Evolutionary conservation across 805 yeast genomes (phyloP).

Genomic region (Diddensiella transvaalensis): DNA sequence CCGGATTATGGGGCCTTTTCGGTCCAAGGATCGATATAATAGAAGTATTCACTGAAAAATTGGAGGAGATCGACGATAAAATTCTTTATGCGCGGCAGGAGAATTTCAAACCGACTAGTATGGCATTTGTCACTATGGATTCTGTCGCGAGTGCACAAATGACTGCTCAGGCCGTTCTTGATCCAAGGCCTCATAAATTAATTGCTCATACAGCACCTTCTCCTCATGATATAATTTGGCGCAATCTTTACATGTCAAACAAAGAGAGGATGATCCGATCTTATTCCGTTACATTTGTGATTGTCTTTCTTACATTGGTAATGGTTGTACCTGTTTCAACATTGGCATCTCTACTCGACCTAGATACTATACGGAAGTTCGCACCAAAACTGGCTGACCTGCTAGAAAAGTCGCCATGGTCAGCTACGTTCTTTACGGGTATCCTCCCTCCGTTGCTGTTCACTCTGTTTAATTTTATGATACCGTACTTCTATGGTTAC

Average conservation of each 20-base stretch:
- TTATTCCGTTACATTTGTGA: slow-evolving; percentile 60
- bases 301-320: slow-evolving; percentile 65
- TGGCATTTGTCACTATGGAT: slow-evolving; percentile 93
- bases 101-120: slow-evolving; percentile 71
- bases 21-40: slow-evolving; percentile 81
- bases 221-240: slow-evolving; percentile 94
- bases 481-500: slow-evolving; percentile 85
- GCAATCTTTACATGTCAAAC: slow-evolving; percentile 76
- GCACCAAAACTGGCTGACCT: slow-evolving; percentile 80
- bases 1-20: slow-evolving; percentile 57
- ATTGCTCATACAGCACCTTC: slow-evolving; percentile 90
- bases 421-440: slow-evolving; percentile 77
- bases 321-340: slow-evolving; percentile 81
- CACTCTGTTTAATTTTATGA: slow-evolving; percentile 73
- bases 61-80: slow-evolving; percentile 66
- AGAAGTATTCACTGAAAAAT: slow-evolving; percentile 63
- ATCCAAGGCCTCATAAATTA: slow-evolving; percentile 79
- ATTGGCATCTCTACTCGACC: slow-evolving; percentile 75
- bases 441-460: slow-evolving; percentile 87
- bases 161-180: slow-evolving; percentile 93
- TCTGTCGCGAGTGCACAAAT: slow-evolving; percentile 93
- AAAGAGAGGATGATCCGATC: slow-evolving; percentile 63
- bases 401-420: slow-evolving; percentile 63
- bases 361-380: slow-evolving; percentile 69
- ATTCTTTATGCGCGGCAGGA: slow-evolving; percentile 47